A percentile compares a stretch with the other conserved stretches of the same genome.
These are phyloP conservation scores for Chalciporus sphaerocephalus DNA, from an alignment of 768 basidiomycete species.

Conservation along the genomic window DNA sequence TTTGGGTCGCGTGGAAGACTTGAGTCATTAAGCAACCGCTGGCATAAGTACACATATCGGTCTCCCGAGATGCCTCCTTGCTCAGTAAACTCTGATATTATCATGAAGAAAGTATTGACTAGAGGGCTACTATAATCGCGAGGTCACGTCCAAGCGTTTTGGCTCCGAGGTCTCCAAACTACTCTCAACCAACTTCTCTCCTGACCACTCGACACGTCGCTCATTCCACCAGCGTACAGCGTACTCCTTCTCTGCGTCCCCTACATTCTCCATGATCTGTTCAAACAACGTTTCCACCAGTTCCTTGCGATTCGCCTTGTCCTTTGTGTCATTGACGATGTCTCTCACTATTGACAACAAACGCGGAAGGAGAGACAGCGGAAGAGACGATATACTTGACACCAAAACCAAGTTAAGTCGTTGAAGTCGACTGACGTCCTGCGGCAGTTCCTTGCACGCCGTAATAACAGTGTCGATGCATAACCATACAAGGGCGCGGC, in stretches of 20 bases:
- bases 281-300: conserved; percentile 55
- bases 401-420: conserved; percentile 63
- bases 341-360: conserved; percentile 48
- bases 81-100: too few relatives aligned
- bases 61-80: too few relatives aligned
- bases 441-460: conserved; percentile 34
- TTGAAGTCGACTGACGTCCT: conserved; percentile 35
- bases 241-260: conserved; percentile 65
- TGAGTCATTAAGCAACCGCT: too few relatives aligned
- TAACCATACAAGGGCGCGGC: conserved; percentile 57
- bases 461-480: conserved; percentile 57
- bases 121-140: conserved; percentile 17
- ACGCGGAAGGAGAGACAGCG: conserved; percentile 50
- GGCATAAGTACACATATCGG: too few relatives aligned
- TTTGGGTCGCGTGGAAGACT: too few relatives aligned
- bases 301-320: conserved; percentile 34
- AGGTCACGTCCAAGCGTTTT: neutral
- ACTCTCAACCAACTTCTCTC: neutral
- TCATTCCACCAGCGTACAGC: conserved; percentile 73
- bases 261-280: conserved; percentile 60
- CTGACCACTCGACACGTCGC: conserved; percentile 28
- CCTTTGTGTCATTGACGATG: conserved; percentile 30
- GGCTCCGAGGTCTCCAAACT: neutral
- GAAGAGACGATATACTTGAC: conserved; percentile 60
- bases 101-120: neutral